Base-by-base conservation (phyloP, 2,329 filamentous ascomycete species). In the Neurospora crassa region DNA sequence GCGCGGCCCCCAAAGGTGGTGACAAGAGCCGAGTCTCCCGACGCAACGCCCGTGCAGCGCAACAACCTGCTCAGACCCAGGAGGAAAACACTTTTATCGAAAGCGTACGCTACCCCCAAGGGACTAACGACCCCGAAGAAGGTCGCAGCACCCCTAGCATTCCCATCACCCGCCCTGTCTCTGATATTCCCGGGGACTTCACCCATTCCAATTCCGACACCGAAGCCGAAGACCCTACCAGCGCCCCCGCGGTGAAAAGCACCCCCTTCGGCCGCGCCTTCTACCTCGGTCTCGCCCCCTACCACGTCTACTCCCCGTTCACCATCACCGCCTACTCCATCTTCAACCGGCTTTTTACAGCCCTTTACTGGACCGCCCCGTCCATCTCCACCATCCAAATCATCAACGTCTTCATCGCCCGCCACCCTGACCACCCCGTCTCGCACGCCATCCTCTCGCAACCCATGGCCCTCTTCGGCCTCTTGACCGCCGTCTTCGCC, bases 201-300 rank as follows among this genome's bases (percentile, higher is more conserved):
- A 34, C 16, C 24, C 53, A 63, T 24, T 63, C 53, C 24, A 24
- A 24, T 10, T 34, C 53, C 53, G 53, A 63, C 14, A 63, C 53
- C 24, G 24, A 63, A 63, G 29, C 53, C 14, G 53, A 63, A 41
- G 71, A 71, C 42, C 45, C 63, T 41, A 67, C 43, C 24, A 40
- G 7, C 24, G 40, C 47, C 24, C 41, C 34, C 1, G 40, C 72
- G 5, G 68, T 67, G 53, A 75, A 5, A 20, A 69, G 79, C 7
- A 81, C 81, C 3, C 86, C 86, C 0, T 88, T 89, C 73, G 86
- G 86, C 40, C 82, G 85, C 11, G 86, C 86, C 2, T 88, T 88
- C 77, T 88, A 88, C 78, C 79, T 83, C 67, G 80, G 81, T 20
- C 78, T 83, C 68, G 84, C 86, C 1, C 80, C 83, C 1, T 88